These are phyloP conservation scores for Penicillium sp. DNA, from an alignment of 2,329 filamentous ascomycete genomes.

Conservation along the genomic window DNA sequence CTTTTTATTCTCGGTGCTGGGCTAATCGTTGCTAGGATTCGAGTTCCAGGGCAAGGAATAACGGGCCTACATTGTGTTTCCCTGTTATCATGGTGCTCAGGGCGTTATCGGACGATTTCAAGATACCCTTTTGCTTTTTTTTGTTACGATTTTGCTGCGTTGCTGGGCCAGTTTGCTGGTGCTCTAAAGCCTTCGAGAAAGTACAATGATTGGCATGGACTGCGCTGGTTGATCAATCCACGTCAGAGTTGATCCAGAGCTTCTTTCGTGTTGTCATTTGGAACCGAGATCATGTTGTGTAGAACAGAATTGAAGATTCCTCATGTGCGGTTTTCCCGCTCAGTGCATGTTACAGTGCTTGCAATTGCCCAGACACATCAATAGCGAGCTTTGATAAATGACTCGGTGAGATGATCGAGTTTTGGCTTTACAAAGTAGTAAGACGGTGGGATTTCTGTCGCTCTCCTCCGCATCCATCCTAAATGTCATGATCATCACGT, in stretches of 20 bases:
- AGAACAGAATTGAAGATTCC: too few relatives aligned
- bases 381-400: too few relatives aligned
- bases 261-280: too few relatives aligned
- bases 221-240: background rate
- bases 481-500: constrained; percentile 8
- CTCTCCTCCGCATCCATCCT: too few relatives aligned
- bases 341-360: background rate
- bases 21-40: constrained; percentile 44
- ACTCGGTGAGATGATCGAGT: too few relatives aligned
- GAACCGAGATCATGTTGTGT: too few relatives aligned
- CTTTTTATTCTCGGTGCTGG: background rate
- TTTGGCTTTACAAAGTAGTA: too few relatives aligned
- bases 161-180: background rate
- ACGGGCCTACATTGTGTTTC: constrained; percentile 7
- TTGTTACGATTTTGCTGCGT: background rate
- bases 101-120: constrained; percentile 4
- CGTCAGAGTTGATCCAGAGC: background rate
- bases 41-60: constrained; percentile 49
- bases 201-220: background rate
- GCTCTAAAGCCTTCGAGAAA: background rate
- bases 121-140: constrained; percentile 9
- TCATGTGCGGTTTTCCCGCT: too few relatives aligned
- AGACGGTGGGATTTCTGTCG: too few relatives aligned
- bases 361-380: too few relatives aligned
- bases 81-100: constrained; percentile 1